phyloP scores from a whole-genome alignment of 495 filamentous ascomycete genomes.

The Daldinia childiae region DNA sequence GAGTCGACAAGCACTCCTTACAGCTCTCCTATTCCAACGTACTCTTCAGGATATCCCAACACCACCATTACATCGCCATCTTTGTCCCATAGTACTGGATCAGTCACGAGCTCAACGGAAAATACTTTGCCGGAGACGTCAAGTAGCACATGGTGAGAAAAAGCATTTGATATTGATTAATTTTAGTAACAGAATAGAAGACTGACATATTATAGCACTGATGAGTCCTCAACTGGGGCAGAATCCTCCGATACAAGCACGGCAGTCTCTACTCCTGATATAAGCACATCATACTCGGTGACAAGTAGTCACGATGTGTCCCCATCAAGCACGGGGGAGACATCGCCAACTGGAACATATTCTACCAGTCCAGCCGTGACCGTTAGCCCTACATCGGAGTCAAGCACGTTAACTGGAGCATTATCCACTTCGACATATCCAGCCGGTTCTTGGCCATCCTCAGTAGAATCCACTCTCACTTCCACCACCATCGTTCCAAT shows the following conservation, averaged over 20 bases:
- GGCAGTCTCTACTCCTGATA: neutral
- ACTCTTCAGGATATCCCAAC: neutral
- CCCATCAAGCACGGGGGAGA: neutral
- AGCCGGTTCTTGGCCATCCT: conserved; percentile 3
- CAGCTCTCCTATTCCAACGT: conserved; percentile 6
- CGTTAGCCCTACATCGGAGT: neutral
- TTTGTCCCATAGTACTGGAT: conserved; percentile 8
- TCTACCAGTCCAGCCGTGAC: neutral
- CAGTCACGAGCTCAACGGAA: conserved; percentile 10
- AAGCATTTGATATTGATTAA: neutral
- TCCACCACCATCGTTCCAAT: conserved; percentile 27
- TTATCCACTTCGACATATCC: conserved; percentile 9
- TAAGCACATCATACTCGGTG: neutral
- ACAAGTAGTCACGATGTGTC: neutral
- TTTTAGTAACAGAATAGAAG: neutral
- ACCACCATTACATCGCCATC: neutral
- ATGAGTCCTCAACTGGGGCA: conserved; percentile 12
- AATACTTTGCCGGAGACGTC: neutral
- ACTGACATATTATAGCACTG: conserved; percentile 27
- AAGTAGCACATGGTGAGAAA: conserved; percentile 32
- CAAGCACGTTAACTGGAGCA: neutral
- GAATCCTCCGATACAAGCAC: neutral
- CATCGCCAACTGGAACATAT: neutral
- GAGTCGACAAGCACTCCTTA: conserved; percentile 9
- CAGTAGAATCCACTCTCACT: conserved; percentile 13